Evolutionary conservation across 2,329 filamentous ascomycete genomes (phyloP).

Genomic region (Botrytis tulipae): DNA sequence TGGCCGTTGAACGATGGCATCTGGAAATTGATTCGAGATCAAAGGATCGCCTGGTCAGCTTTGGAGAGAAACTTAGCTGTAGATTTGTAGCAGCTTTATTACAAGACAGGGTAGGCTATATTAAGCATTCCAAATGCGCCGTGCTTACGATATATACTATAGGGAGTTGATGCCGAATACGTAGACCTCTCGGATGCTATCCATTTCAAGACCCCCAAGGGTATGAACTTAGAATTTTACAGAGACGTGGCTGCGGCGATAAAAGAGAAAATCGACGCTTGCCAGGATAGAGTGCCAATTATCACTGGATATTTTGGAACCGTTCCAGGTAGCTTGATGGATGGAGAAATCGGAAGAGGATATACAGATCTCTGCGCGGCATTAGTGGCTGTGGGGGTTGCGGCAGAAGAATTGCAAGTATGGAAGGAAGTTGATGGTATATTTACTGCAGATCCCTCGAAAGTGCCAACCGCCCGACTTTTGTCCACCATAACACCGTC

Average conservation of each 20-base stretch:
- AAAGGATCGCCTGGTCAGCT: constrained; percentile 87
- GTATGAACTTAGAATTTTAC: constrained; percentile 69
- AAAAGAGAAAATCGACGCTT: constrained; percentile 61
- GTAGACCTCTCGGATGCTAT: constrained; percentile 85
- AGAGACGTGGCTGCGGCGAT: constrained; percentile 60
- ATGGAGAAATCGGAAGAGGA: constrained; percentile 84
- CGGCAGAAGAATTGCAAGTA: constrained; percentile 86
- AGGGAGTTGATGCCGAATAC: constrained; percentile 81
- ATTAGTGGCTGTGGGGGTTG: constrained; percentile 82
- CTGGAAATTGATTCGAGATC: constrained; percentile 74
- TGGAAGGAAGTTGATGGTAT: constrained; percentile 99
- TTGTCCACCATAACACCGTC: constrained; percentile 85
- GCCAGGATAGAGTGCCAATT: constrained; percentile 68
- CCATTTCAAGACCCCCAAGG: constrained; percentile 58
- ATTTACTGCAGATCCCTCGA: constrained; percentile 78
- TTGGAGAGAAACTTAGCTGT: constrained; percentile 94
- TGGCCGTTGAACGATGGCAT: constrained; percentile 63
- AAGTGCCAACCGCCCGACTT: constrained; percentile 90
- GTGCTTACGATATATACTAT: constrained; percentile 18
- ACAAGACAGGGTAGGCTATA: constrained; percentile 59
- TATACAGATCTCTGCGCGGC: constrained; percentile 97
- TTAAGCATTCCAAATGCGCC: neutral
- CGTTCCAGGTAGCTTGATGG: constrained; percentile 85
- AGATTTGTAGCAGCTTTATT: constrained; percentile 84
- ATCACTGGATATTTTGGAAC: constrained; percentile 94